A percentile compares a stretch with the other conserved stretches of the same genome.
Conservation (phyloP, 2,329 filamentous ascomycete genomes). For the Diplodia seriata region DNA sequence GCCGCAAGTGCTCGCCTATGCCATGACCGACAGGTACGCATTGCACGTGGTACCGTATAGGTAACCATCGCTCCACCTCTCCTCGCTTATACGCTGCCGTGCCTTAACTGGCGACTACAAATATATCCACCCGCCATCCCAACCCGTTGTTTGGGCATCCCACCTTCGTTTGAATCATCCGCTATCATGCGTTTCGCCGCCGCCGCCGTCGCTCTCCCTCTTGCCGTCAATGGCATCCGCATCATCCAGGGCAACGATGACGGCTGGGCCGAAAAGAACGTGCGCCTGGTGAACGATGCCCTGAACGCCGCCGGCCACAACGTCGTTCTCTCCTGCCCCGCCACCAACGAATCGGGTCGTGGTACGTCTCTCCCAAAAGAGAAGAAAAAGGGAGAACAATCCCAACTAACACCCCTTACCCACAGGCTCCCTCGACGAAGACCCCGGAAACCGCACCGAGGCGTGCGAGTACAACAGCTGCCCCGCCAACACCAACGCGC, state of each 20-base stretch:
- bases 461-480: constrained; percentile 70
- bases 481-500: constrained; percentile 58
- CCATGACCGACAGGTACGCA: not conserved
- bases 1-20: not conserved
- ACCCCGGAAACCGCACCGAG: constrained; percentile 55
- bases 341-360: constrained; percentile 69
- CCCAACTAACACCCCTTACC: constrained; percentile 28
- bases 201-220: constrained; percentile 34
- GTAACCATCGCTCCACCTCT: not conserved
- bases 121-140: constrained; percentile 5
- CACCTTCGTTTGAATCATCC: constrained; percentile 1
- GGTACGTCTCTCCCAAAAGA: constrained; percentile 50
- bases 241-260: constrained; percentile 74
- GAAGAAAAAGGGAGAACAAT: not conserved
- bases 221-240: constrained; percentile 52
- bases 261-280: constrained; percentile 74
- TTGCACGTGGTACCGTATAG: constrained; percentile 18
- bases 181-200: constrained; percentile 18
- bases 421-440: constrained; percentile 60
- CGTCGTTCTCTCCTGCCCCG: constrained; percentile 70
- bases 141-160: not conserved
- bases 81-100: not conserved
- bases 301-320: constrained; percentile 64
- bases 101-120: not conserved
- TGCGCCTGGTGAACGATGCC: constrained; percentile 65